phyloP scores from a whole-genome alignment of 1,139 yeast genomes.

The Pichia sp. region DNA sequence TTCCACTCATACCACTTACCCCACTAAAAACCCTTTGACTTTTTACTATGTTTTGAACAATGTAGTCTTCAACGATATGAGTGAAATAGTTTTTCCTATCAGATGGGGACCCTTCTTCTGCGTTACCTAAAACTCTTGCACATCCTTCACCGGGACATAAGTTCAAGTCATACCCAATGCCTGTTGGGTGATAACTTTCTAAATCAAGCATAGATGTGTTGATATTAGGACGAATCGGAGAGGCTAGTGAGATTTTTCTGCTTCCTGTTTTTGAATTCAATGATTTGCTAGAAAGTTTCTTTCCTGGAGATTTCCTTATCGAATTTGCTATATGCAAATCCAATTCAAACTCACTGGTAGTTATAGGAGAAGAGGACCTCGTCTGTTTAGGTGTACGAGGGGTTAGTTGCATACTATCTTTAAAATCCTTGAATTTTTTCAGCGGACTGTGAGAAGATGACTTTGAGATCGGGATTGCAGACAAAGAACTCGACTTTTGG shows the following conservation, averaged over 20 bases:
- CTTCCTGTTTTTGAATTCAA: slow-evolving; percentile 1
- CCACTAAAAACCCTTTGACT: not conserved
- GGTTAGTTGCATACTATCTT: slow-evolving; percentile 7
- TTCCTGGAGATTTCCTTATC: slow-evolving; percentile 19
- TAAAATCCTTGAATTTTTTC: slow-evolving; percentile 17
- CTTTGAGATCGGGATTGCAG: slow-evolving; percentile 6
- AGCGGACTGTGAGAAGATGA: slow-evolving; percentile 20
- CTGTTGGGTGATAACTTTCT: not conserved
- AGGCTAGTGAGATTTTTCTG: not conserved
- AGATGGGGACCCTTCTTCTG: not conserved
- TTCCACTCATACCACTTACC: slow-evolving; percentile 3
- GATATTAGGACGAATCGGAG: not conserved
- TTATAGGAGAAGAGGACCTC: not conserved
- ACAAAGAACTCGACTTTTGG: slow-evolving; percentile 6
- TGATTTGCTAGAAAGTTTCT: slow-evolving; percentile 9
- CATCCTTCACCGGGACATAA: not conserved
- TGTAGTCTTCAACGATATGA: not conserved
- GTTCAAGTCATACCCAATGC: not conserved
- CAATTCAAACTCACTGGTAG: slow-evolving; percentile 8
- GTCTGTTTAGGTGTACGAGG: slow-evolving; percentile 5
- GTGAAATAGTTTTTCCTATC: not conserved
- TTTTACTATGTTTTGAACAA: not conserved
- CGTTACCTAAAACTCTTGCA: not conserved
- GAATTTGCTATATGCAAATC: slow-evolving; percentile 18
- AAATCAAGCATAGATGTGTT: not conserved